Evolutionary conservation across 306 rosid genomes (phyloP), one percentile per base, ranked within the genome.

Genomic region (Lablab purpureus): DNA sequence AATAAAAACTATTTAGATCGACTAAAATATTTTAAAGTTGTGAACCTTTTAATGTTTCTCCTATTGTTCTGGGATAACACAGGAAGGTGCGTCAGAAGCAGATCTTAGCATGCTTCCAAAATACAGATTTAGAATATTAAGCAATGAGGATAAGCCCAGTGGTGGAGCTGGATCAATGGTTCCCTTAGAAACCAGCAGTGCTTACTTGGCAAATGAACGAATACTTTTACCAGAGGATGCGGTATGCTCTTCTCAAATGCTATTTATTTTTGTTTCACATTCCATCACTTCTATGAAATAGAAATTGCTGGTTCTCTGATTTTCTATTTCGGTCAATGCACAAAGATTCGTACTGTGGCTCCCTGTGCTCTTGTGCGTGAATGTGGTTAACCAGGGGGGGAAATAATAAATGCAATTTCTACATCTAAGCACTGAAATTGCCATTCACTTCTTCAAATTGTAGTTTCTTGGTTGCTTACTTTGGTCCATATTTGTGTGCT

Each of bases 1-100:
- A 41, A 75, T 74, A 17, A 58, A 28, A 45, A 50, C 22, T 49
- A 47, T 79, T 45, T 73, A 60, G 69, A 80, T 47, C 75, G 79
- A 71, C 67, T 23, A 11, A 71, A 58, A 55, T 59, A 74, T 46
- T 41, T 55, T 5, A 37, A 37, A 46, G 36, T 72, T 36, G 65
- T 41, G 59, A 34, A 43, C 82, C 58, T 73, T 77, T 82, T 74
- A 64, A 84, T 64, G 70, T 41, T 79, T 70, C 46, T 85, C 25
- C 55, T 84, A 63, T 70, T 37, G 65, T 76, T 67, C 18, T 55
- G 74, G 72, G 76, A 34, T 49, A 64, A 87, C 75, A 71, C 81
- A 96, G 98, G 96, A 89, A 77, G 98, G 99, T 83, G 99, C 97
- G 12, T 87, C 98, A 0, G 99, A 93, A 77, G 94, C 99, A 75